phyloP scores from a whole-genome alignment of 2,329 filamentous ascomycete species.

The Fusarium pininemorale region DNA sequence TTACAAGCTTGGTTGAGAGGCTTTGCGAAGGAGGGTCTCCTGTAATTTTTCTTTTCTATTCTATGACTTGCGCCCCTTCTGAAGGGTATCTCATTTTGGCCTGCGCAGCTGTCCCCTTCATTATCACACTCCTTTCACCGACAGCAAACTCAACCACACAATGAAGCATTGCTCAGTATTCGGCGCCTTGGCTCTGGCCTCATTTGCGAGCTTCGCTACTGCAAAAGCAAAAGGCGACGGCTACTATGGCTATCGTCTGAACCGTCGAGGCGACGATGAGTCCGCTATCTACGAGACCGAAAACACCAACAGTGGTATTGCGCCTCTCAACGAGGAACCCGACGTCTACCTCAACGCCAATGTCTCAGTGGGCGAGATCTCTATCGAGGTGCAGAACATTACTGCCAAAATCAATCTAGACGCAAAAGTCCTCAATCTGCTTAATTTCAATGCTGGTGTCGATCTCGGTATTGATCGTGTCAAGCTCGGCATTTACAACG shows the following conservation, averaged over 20 bases:
- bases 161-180: slow-evolving; percentile 16
- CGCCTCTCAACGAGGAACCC: slow-evolving; percentile 12
- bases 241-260: slow-evolving; percentile 20
- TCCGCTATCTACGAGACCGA: slow-evolving; percentile 25
- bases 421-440: slow-evolving; percentile 21
- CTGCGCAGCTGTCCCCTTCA: background rate
- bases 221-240: slow-evolving; percentile 18
- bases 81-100: background rate
- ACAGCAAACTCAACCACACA: background rate
- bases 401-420: slow-evolving; percentile 26
- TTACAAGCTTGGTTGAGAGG: background rate
- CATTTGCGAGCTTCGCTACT: background rate
- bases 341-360: slow-evolving; percentile 22
- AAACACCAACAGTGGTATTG: slow-evolving; percentile 17
- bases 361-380: slow-evolving; percentile 21
- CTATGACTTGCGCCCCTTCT: background rate
- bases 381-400: slow-evolving; percentile 18
- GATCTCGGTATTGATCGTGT: slow-evolving; percentile 23
- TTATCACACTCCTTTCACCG: background rate
- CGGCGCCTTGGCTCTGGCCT: slow-evolving; percentile 3
- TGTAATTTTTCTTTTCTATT: slow-evolving; percentile 14
- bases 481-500: slow-evolving; percentile 24
- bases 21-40: background rate
- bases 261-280: slow-evolving; percentile 16
- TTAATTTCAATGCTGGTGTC: slow-evolving; percentile 26